Evolutionary conservation across 345 rosid genomes (phyloP).

Genomic region (Excoecaria cochinchinensis): DNA sequence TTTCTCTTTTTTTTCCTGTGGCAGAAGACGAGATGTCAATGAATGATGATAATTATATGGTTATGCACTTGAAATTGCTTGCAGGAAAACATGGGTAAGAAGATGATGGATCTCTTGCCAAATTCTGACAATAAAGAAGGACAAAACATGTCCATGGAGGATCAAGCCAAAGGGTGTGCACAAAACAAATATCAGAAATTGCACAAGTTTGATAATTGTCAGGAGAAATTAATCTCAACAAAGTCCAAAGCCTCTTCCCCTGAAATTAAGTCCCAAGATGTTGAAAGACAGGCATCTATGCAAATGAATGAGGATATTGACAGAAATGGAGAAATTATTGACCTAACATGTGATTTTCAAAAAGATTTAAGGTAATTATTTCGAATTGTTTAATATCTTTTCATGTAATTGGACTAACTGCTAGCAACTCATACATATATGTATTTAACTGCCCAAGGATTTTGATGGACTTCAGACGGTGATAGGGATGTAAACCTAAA

Average conservation of each 20-base stretch:
- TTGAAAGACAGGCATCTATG: conserved; percentile 30
- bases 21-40: conserved; percentile 6
- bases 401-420: neutral
- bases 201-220: conserved; percentile 32
- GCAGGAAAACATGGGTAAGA: conserved; percentile 53
- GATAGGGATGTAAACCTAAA: neutral
- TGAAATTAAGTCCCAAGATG: conserved; percentile 29
- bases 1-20: conserved; percentile 3
- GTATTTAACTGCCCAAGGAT: neutral
- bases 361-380: conserved; percentile 51
- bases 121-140: conserved; percentile 30
- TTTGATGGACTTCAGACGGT: neutral
- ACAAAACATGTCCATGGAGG: conserved; percentile 20
- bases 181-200: conserved; percentile 37
- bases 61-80: conserved; percentile 32
- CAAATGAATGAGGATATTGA: conserved; percentile 38
- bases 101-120: conserved; percentile 24
- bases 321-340: conserved; percentile 43
- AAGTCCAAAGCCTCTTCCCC: conserved; percentile 30
- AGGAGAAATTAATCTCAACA: conserved; percentile 23
- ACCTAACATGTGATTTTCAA: conserved; percentile 48
- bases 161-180: conserved; percentile 27
- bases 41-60: conserved; percentile 6
- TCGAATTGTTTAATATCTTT: neutral
- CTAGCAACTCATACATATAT: neutral